Percentiles rank a stretch among this genome's conserved stretches.
Evolutionary conservation across 345 rosid species (phyloP).

Genomic region (Eucalyptus melliodora): DNA sequence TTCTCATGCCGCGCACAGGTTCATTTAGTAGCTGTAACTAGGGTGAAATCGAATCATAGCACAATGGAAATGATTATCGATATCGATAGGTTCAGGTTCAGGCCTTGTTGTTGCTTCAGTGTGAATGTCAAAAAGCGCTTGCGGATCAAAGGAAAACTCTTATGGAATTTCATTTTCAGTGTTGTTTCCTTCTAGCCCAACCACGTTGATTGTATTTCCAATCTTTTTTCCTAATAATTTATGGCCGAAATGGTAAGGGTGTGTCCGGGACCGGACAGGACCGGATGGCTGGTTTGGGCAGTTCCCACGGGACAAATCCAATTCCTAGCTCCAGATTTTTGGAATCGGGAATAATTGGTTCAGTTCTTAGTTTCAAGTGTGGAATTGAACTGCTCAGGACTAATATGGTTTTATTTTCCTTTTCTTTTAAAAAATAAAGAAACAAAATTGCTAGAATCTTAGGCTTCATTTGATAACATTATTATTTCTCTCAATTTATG

Average conservation of each 20-base stretch:
- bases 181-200: background rate
- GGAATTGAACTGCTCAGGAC: background rate
- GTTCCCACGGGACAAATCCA: too few relatives aligned
- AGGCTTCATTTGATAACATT: fast-evolving
- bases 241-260: background rate
- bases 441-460: too few relatives aligned
- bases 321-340: too few relatives aligned
- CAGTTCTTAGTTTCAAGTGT: too few relatives aligned
- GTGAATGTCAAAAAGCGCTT: background rate
- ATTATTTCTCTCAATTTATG: too few relatives aligned
- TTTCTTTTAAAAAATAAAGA: too few relatives aligned
- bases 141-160: background rate
- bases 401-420: too few relatives aligned
- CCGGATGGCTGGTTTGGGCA: too few relatives aligned
- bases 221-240: background rate
- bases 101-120: background rate
- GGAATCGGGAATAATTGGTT: background rate
- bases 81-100: background rate
- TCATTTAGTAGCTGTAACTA: background rate
- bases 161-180: too few relatives aligned
- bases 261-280: background rate
- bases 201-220: background rate
- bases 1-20: background rate
- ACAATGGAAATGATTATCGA: background rate
- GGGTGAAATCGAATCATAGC: background rate